Base-by-base conservation (phyloP, 108 stramenopile genomes). In the Parmales sp. region DNA sequence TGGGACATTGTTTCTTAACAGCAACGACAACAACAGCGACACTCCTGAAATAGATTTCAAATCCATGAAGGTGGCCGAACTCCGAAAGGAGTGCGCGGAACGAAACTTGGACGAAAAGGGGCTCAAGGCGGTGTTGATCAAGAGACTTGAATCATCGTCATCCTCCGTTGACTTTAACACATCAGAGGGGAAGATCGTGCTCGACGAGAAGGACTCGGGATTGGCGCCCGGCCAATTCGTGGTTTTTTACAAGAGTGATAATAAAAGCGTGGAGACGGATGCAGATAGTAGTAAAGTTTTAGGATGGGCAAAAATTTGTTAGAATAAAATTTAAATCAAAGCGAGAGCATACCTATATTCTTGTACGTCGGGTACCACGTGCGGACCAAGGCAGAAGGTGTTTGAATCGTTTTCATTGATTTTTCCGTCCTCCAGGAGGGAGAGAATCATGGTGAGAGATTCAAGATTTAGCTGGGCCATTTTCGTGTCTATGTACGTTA, bases 151-250 rank as follows among this genome's bases (percentile, higher is more conserved):
- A 43, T 16, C 11, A 8, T 43, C 41, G 7, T 13, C 41, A 7
- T 43, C 41, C 13, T 11, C 41, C 13, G 41, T 11, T 8, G 54
- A 60, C 29, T 72, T 54, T 23, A 72, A 72, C 66, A 78, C 73
- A 16, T 71, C 66, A 25, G 68, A 19, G 20, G 90, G 86, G 5
- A 80, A 67, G 51, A 73, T 88, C 23, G 11, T 63, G 18, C 73
- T 96, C 36, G 87, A 84, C 28, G 64, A 74, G 46, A 93, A 88
- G 50, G 95, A 96, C 71, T 82, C 86, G 9, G 95, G 93, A 5
- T 78, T 96, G 26, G 95, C 95, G 6, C 93, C 95, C 11, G 95
- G 95, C 1, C 95, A 96, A 76, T 96, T 87, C 69, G 90, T 90
- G 39, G 93, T 91, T 6, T 94, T 96, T 69, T 96, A 96, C 75